Percentiles rank a stretch among this genome's conserved stretches.
Evolutionary conservation across 192 early-diverging fungal genomes (phyloP).

Genomic region (Thamnidium elegans): DNA sequence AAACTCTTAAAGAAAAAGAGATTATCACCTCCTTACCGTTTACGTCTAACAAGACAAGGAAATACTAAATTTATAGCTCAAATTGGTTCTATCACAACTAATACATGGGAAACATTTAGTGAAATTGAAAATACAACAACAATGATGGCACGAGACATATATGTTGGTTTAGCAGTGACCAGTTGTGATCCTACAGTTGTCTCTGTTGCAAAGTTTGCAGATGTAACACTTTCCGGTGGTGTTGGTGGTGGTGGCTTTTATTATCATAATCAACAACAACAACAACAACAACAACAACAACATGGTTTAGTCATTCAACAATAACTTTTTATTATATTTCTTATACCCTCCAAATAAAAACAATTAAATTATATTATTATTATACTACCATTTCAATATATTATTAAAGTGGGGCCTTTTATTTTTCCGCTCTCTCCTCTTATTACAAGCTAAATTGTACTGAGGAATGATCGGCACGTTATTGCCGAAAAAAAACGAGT

Average conservation of each 20-base stretch:
- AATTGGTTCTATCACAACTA: not conserved
- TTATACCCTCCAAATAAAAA: not conserved
- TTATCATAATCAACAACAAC: not conserved
- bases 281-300: not conserved
- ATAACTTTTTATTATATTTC: not conserved
- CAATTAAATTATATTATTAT: no score
- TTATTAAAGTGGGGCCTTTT: no score
- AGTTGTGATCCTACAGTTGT: slow-evolving; percentile 31
- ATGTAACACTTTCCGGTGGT: slow-evolving; percentile 15
- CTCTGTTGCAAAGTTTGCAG: slow-evolving; percentile 26
- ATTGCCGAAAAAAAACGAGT: no score
- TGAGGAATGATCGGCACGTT: no score
- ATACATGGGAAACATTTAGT: slow-evolving; percentile 7
- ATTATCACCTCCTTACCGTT: slow-evolving; percentile 20
- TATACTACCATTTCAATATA: no score
- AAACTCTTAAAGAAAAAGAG: slow-evolving; percentile 12
- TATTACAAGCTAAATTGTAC: no score
- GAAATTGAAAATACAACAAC: slow-evolving; percentile 1
- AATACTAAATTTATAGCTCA: slow-evolving; percentile 15
- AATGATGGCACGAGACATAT: slow-evolving; percentile 25
- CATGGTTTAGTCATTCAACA: not conserved
- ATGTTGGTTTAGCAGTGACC: slow-evolving; percentile 29
- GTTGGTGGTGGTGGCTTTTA: slow-evolving; percentile 18
- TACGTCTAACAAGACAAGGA: slow-evolving; percentile 19
- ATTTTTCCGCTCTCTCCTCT: no score